Base-by-base conservation (phyloP, 495 filamentous ascomycete species). In the Xylaria intraflava region DNA sequence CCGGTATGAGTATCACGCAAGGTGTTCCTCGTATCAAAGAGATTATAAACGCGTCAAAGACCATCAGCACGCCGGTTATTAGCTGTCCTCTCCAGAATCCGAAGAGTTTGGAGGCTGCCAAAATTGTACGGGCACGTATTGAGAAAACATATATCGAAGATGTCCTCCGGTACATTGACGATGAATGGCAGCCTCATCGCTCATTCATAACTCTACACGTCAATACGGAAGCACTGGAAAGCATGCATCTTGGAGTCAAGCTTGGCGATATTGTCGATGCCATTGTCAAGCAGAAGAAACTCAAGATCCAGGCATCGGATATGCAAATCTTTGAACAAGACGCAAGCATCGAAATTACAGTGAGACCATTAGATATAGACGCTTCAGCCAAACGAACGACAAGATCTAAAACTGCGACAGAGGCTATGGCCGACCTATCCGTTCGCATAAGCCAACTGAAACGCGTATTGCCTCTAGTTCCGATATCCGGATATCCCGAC, bases 1-100 rank as follows among this genome's bases (percentile, higher is more conserved):
- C 92, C 22, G 90, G 90, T 62, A 96, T 98, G 92, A 94, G 88
- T 78, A 93, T 97, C 62, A 98, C 94, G 0, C 89, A 95, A 65
- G 93, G 93, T 85, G 93, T 98, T 1, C 93, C 93, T 2, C 93
- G 93, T 82, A 97, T 98, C 69, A 98, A 97, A 72, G 93, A 98
- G 78, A 98, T 98, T 62, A 98, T 98, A 81, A 97, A 97, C 71
- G 93, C 93, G 6, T 91, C 88, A 9, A 92, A 86, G 67, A 75
- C 73, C 39, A 97, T 98, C 67, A 94, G 88, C 71, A 98, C 93
- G 2, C 93, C 93, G 1, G 85, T 98, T 64, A 93, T 97, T 53
- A 78, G 80, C 12, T 97, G 94, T 61, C 82, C 87, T 17, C 76
- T 97, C 1, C 73, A 85, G 48, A 89, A 83, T 60, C 81, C 82